Base-by-base conservation (phyloP, 257 asterid genomes). In the Ballota nigra region DNA sequence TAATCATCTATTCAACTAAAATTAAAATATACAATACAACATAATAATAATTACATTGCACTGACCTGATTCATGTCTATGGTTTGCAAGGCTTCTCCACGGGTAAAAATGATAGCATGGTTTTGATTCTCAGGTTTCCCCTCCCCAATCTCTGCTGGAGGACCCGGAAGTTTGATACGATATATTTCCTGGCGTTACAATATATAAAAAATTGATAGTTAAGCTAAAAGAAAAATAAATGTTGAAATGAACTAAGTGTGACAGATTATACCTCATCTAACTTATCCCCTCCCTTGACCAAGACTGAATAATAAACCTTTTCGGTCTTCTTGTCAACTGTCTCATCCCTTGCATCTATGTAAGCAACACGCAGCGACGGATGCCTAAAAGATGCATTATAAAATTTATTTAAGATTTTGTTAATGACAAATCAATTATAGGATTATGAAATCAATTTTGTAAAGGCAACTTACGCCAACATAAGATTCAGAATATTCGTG, bases 51-150 rank as follows among this genome's bases (percentile, higher is more conserved):
- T 51, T 52, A 33, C 36, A n/a, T 12, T 22, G 51, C 22, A 65
- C 72, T 13, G 63, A 91, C 99, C 92, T 95, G 99, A 90, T 95
- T 95, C 99, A 92, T 95, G 88, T 95, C 99, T 80, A 95, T 95
- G 81, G 99, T 87, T 82, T 95, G 99, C 87, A 95, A 78, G 79
- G 99, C 99, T 84, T 95, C 99, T 81, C 98, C 98, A 18, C 99
- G 98, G 71, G 99, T 95, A 76, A 95, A 95, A 75, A 95, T 78
- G 75, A 95, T 89, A 22, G 99, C 99, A 81, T 95, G 99, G 79
- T 95, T 95, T 81, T 95, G 99, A 85, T 95, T 95, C 79, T 95
- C 99, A 20, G 99, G 99, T 69, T 95, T 95, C 61, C 99, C 99
- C 84, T 95, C 98, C 77, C 99, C 99, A 68, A 95, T 88, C 79